phyloP scores from a whole-genome alignment of 164 flowering plant genomes.

The Kingdonia uniflora region DNA sequence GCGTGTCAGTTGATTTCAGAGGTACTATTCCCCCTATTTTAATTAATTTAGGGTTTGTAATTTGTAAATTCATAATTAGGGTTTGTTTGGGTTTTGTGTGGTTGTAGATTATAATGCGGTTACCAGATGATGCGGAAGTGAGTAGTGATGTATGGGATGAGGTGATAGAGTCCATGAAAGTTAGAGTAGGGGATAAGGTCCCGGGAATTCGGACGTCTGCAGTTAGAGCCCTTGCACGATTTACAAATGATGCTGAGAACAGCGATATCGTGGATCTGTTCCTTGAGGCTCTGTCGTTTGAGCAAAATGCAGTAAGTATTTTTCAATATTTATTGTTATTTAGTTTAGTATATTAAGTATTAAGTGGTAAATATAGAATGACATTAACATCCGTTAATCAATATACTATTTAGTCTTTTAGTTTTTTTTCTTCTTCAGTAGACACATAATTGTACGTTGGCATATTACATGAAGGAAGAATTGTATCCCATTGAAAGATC shows the following conservation, averaged over 20 bases:
- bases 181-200: constrained; percentile 61
- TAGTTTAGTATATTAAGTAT: no score
- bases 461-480: no score
- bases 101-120: constrained; percentile 70
- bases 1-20: constrained; percentile 89
- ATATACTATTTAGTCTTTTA: no score
- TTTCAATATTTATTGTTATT: neutral
- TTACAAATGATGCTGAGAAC: constrained; percentile 74
- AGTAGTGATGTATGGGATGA: constrained; percentile 82
- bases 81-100: neutral
- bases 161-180: constrained; percentile 69
- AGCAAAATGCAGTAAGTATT: constrained; percentile 63
- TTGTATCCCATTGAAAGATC: no score
- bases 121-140: constrained; percentile 96
- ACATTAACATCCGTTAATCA: no score
- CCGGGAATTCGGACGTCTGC: constrained; percentile 59
- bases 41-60: neutral
- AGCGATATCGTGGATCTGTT: constrained; percentile 71
- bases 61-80: neutral
- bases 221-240: constrained; percentile 81
- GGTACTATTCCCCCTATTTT: constrained; percentile 25
- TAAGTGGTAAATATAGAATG: no score
- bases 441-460: no score
- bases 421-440: no score
- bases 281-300: constrained; percentile 48